Base-by-base conservation (phyloP, 768 basidiomycete genomes). In the button mushroom (Agaricus bisporus) region DNA sequence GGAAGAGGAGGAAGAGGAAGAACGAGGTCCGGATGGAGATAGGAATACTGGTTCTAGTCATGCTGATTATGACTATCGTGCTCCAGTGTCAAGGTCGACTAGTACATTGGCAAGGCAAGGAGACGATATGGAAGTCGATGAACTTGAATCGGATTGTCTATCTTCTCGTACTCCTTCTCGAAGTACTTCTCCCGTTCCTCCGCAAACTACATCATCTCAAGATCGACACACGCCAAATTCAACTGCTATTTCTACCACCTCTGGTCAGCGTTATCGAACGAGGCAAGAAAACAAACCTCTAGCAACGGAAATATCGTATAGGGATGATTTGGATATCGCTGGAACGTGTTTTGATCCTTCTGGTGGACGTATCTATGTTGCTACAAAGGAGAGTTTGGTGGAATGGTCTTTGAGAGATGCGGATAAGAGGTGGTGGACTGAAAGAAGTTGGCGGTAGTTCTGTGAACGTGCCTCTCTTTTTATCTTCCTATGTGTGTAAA, bases 401-500 rank as follows among this genome's bases (percentile, higher is more conserved):
- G 46, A 48, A 49, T 58, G 58, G 59, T 55, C 43, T 18, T 22
- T 94, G 49, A 73, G 79, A 18, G 86, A 85, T 4, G 79, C 82
- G 12, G 84, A 85, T 58, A 87, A 85, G 73, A 71, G 79, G 48
- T 90, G 86, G 86, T 89, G 84, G 83, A 68, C 73, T 41, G 77
- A 73, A 58, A 73, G 74, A 43, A 66, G 66, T 26, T 79, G 78
- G 78, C 67, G 63, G 49, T 77, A 58, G 49, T n/a, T 2, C 15
- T 29, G 43, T 11, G 35, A 28, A 18, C 18, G 17, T 11, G 36
- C 12, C 32, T n/a, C 25, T 25, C 4, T 14, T 22, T 35, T 22
- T 43, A n/a, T n/a, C 43, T 51, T 25, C 28, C 22, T 22, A 22
- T 22, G 22, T 22, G 22, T 22, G 22, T 22, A 22, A 22, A 22